Conservation (phyloP, 441 rosid species). For the Gossypium lobatum region DNA sequence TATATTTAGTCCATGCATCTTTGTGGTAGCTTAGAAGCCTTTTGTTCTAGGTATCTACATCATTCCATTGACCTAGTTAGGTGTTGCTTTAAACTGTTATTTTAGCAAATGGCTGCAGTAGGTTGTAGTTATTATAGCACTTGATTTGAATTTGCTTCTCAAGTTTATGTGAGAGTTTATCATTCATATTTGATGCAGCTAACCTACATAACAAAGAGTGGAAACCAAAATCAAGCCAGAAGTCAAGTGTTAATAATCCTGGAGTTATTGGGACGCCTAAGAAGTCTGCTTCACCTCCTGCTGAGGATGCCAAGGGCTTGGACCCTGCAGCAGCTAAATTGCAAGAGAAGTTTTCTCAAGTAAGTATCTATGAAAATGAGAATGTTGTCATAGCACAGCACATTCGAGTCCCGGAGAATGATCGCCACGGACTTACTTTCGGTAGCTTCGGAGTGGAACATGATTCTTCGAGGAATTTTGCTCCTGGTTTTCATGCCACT, state of each 20-base stretch:
- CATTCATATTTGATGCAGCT: conserved; percentile 36
- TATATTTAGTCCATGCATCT: not conserved
- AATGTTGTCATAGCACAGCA: conserved; percentile 80
- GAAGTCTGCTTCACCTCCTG: conserved; percentile 41
- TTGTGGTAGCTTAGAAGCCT: not conserved
- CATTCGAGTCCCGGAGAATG: conserved; percentile 79
- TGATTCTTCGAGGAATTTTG: conserved; percentile 38
- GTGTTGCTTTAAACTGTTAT: not conserved
- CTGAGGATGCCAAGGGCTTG: conserved; percentile 35
- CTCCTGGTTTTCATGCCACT: conserved; percentile 31
- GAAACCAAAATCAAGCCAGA: conserved; percentile 82
- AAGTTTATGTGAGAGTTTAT: not conserved
- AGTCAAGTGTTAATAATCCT: conserved; percentile 34
- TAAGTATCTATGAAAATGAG: conserved; percentile 46
- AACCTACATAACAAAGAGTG: conserved; percentile 70
- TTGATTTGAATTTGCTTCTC: not conserved
- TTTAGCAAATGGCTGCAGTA: not conserved
- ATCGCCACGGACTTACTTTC: conserved; percentile 67
- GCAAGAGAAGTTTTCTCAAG: conserved; percentile 47
- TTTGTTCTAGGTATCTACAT: not conserved
- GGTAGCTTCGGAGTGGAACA: conserved; percentile 74
- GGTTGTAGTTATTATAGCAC: not conserved
- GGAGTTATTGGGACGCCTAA: conserved; percentile 73
- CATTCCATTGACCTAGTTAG: not conserved
- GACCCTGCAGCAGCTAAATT: conserved; percentile 44